A percentile compares a stretch with the other conserved stretches of the same genome.
phyloP scores from a whole-genome alignment of 129 eudicot genomes.

The Centaurea solstitialis region DNA sequence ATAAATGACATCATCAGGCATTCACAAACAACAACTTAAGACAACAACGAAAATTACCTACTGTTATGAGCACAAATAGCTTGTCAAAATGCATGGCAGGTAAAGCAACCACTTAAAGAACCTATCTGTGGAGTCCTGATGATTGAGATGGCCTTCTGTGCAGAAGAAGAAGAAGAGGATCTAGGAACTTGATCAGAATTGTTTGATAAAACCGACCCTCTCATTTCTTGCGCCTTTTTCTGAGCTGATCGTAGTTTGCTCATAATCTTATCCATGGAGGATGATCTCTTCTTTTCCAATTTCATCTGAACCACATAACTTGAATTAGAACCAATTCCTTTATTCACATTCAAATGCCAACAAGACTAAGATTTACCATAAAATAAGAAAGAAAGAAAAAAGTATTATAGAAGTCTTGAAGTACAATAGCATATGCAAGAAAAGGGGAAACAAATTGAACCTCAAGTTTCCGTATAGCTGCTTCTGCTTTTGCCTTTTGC shows the following conservation, averaged over 20 bases:
- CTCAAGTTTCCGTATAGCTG: slow-evolving; percentile 85
- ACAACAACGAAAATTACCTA: slow-evolving; percentile 21
- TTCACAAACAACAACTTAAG: slow-evolving; percentile 9
- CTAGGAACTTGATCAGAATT: slow-evolving; percentile 43
- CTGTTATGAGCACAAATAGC: slow-evolving; percentile 1
- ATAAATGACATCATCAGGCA: slow-evolving; percentile 14
- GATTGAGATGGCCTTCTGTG: slow-evolving; percentile 50
- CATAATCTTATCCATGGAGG: slow-evolving; percentile 96
- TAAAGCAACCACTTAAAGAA: slow-evolving; percentile 90
- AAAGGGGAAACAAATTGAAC: slow-evolving; percentile 24
- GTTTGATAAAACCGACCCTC: slow-evolving; percentile 53
- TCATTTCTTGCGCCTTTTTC: slow-evolving; percentile 95
- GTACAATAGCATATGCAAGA: slow-evolving; percentile 2
- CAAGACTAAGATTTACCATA: not conserved
- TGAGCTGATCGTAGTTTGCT: slow-evolving; percentile 81
- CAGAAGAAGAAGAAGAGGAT: slow-evolving; percentile 24
- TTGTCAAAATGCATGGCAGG: slow-evolving; percentile 79
- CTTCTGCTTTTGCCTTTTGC: slow-evolving; percentile 99
- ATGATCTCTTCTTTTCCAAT: slow-evolving; percentile 90
- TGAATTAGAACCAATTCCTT: not conserved
- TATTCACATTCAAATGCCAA: not conserved
- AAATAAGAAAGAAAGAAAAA: not conserved
- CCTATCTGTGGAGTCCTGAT: slow-evolving; percentile 65
- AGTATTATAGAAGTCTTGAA: not conserved
- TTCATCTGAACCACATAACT: slow-evolving; percentile 60